These are phyloP conservation scores for Russula abietina DNA, from an alignment of 768 basidiomycete species.

Conservation along the genomic window DNA sequence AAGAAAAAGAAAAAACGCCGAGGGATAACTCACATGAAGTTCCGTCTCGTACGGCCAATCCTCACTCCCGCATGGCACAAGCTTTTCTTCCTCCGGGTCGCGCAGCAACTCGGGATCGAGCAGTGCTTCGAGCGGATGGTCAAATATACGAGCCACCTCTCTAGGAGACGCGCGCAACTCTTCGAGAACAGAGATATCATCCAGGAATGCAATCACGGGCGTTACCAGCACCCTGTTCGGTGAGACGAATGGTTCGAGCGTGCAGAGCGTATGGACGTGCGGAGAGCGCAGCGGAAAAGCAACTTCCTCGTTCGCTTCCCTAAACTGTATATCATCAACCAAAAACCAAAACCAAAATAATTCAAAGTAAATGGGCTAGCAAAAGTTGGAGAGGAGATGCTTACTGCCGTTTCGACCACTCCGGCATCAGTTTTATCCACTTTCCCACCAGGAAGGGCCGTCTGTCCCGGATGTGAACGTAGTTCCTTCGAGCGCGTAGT, in stretches of 20 bases:
- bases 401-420: conserved; percentile 68
- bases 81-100: conserved; percentile 34
- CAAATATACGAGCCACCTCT: conserved; percentile 78
- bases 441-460: conserved; percentile 79
- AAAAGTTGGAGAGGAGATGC: neutral
- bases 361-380: no score
- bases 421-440: conserved; percentile 59
- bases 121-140: conserved; percentile 68
- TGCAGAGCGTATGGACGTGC: conserved; percentile 52
- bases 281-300: conserved; percentile 53
- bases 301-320: conserved; percentile 87
- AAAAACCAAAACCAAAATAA: neutral
- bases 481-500: conserved; percentile 80
- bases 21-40: conserved; percentile 45
- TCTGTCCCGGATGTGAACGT: conserved; percentile 73
- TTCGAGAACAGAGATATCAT: conserved; percentile 46
- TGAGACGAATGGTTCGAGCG: conserved; percentile 63
- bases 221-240: conserved; percentile 65
- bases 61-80: conserved; percentile 56
- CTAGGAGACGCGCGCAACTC: conserved; percentile 48
- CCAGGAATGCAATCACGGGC: conserved; percentile 69
- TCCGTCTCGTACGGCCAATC: conserved; percentile 79
- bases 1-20: no score
- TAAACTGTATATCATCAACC: conserved; percentile 41
- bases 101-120: conserved; percentile 52